These are phyloP conservation scores for Cadophora gregata DNA, from an alignment of 2,329 filamentous ascomycete genomes.

Conservation along the genomic window DNA sequence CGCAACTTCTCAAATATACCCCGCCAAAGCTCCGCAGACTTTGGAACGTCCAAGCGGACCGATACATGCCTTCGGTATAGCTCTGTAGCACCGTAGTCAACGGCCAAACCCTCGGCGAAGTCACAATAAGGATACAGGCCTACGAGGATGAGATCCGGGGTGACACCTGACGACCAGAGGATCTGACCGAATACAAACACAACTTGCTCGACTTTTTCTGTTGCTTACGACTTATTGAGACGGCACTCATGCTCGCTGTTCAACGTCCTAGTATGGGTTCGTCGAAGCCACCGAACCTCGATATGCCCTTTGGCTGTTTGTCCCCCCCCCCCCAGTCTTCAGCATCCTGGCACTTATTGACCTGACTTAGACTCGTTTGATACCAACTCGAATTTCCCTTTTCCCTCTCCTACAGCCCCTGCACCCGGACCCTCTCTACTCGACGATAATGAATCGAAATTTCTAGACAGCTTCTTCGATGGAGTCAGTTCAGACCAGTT, in stretches of 20 bases:
- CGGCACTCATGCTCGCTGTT: conserved; percentile 62
- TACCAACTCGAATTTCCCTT: conserved; percentile 51
- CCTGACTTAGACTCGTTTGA: conserved; percentile 52
- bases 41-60: background rate
- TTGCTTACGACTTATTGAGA: conserved; percentile 15
- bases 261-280: conserved; percentile 64
- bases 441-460: conserved; percentile 64
- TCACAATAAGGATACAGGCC: conserved; percentile 17
- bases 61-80: conserved; percentile 1
- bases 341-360: conserved; percentile 25
- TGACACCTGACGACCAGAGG: conserved; percentile 25
- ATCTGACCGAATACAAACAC: conserved; percentile 24
- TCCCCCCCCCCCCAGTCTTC: conserved; percentile 46
- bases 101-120: conserved; percentile 18
- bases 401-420: conserved; percentile 63
- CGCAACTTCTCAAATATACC: conserved; percentile 15
- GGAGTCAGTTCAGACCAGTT: conserved; percentile 58
- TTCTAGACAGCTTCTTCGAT: conserved; percentile 64
- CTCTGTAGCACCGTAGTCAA: conserved; percentile 14
- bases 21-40: conserved; percentile 14
- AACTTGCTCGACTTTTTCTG: background rate
- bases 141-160: conserved; percentile 26
- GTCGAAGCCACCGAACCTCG: conserved; percentile 60
- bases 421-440: conserved; percentile 70
- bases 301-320: conserved; percentile 73